phyloP scores from a whole-genome alignment of 2,329 filamentous ascomycete species.

The Scolecobasidium constrictum region DNA sequence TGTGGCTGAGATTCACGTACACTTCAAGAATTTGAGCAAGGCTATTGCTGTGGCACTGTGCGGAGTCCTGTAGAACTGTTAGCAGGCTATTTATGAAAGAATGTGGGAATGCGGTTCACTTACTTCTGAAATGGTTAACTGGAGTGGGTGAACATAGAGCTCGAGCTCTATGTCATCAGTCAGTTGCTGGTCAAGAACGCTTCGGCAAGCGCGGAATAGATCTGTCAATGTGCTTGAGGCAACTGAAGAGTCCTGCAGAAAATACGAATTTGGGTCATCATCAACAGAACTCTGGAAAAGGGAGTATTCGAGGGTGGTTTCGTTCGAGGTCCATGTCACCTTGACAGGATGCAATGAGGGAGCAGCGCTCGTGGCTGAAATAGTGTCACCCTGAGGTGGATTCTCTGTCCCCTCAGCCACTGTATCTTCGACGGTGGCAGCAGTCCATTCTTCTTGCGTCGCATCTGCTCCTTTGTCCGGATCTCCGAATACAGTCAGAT shows the following conservation, averaged over 20 bases:
- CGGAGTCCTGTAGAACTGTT: slow-evolving; percentile 37
- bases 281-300: slow-evolving; percentile 44
- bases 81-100: no score
- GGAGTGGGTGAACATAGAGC: slow-evolving; percentile 43
- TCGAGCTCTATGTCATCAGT: slow-evolving; percentile 46
- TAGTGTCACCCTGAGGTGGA: no score
- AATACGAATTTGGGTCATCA: slow-evolving; percentile 43
- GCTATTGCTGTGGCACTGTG: slow-evolving; percentile 19
- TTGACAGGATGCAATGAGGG: slow-evolving; percentile 34
- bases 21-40: slow-evolving; percentile 44
- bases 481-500: no score
- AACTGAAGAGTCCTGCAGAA: slow-evolving; percentile 45
- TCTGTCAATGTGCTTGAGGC: slow-evolving; percentile 41
- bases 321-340: no score
- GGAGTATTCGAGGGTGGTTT: no score
- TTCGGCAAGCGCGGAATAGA: slow-evolving; percentile 46
- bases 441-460: no score
- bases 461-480: no score
- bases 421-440: no score
- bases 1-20: slow-evolving; percentile 46
- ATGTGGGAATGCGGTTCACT: no score
- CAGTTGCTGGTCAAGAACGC: slow-evolving; percentile 44
- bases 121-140: slow-evolving; percentile 48
- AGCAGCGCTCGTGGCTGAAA: no score
- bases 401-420: no score